Evolutionary conservation across 148 eudicot genomes (phyloP).

Genomic region (Nepenthes mirabilis): DNA sequence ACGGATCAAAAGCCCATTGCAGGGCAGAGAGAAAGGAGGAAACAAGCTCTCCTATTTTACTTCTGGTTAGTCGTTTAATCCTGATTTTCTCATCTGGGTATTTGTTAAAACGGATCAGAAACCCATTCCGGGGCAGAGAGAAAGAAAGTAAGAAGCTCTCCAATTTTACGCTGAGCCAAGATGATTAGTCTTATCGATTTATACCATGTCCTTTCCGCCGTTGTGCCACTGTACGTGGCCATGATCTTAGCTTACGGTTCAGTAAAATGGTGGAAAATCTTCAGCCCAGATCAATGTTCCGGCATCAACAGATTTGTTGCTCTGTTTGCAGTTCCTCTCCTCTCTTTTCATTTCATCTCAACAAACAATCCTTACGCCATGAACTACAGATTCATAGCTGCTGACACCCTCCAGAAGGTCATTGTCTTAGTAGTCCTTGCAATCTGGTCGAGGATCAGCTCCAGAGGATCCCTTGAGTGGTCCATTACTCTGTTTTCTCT

Average conservation of each 20-base stretch:
- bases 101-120: neutral
- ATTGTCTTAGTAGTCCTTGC: conserved; percentile 13
- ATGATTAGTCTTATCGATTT: conserved; percentile 2
- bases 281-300: conserved; percentile 21
- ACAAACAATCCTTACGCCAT: conserved; percentile 19
- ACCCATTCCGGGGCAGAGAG: neutral
- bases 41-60: too few relatives aligned
- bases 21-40: too few relatives aligned
- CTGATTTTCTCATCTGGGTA: neutral
- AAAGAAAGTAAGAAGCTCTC: too few relatives aligned
- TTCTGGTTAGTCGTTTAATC: too few relatives aligned
- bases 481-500: conserved; percentile 28
- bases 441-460: conserved; percentile 16
- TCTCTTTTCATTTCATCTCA: conserved; percentile 33
- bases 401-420: conserved; percentile 27
- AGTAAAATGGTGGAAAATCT: conserved; percentile 8
- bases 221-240: conserved; percentile 5
- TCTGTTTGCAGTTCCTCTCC: conserved; percentile 26
- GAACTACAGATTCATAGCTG: conserved; percentile 28
- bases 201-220: conserved; percentile 2
- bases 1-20: too few relatives aligned
- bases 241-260: conserved; percentile 5
- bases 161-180: neutral
- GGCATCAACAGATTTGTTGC: conserved; percentile 34
- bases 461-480: conserved; percentile 27